These are phyloP conservation scores for Bipolaris oryzae DNA, from an alignment of 2,329 filamentous ascomycete species.

Conservation along the genomic window DNA sequence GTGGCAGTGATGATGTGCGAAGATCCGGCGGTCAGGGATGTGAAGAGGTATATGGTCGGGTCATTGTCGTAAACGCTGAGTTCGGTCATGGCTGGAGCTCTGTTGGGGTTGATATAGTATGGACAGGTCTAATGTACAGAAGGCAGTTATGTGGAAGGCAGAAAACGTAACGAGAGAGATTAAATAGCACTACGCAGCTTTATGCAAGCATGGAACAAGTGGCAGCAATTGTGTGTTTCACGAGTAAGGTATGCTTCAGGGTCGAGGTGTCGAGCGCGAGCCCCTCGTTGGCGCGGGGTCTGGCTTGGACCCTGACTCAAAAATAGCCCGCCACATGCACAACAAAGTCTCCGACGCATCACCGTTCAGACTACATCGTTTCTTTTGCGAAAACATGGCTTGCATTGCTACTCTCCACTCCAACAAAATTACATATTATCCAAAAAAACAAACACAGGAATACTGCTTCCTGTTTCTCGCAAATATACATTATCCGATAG, in stretches of 20 bases:
- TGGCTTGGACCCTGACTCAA: conserved; percentile 9
- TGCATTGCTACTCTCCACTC: conserved; percentile 18
- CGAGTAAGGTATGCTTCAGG: conserved; percentile 13
- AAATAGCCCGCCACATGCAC: not conserved
- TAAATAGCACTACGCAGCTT: conserved; percentile 1
- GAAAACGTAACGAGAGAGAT: not conserved
- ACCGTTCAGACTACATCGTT: not conserved
- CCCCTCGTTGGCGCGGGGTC: not conserved
- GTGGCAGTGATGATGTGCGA: conserved; percentile 97
- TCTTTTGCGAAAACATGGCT: conserved; percentile 11
- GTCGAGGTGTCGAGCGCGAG: conserved; percentile 3
- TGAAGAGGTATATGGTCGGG: conserved; percentile 83
- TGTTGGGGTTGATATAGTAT: conserved; percentile 2
- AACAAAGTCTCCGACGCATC: conserved; percentile 4
- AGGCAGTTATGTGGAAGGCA: not conserved
- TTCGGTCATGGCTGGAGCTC: conserved; percentile 41
- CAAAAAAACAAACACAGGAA: conserved; percentile 4
- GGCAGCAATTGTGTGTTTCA: conserved; percentile 17
- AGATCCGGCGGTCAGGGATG: conserved; percentile 91
- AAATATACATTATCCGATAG: conserved; percentile 18
- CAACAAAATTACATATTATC: conserved; percentile 31
- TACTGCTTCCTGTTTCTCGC: conserved; percentile 9
- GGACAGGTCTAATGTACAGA: conserved; percentile 5
- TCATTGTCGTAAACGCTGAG: conserved; percentile 54
- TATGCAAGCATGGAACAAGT: conserved; percentile 6